Evolutionary conservation across 768 basidiomycete genomes (phyloP), one percentile per base, ranked within the genome.

Genomic region (Panaeolus cyanescens): DNA sequence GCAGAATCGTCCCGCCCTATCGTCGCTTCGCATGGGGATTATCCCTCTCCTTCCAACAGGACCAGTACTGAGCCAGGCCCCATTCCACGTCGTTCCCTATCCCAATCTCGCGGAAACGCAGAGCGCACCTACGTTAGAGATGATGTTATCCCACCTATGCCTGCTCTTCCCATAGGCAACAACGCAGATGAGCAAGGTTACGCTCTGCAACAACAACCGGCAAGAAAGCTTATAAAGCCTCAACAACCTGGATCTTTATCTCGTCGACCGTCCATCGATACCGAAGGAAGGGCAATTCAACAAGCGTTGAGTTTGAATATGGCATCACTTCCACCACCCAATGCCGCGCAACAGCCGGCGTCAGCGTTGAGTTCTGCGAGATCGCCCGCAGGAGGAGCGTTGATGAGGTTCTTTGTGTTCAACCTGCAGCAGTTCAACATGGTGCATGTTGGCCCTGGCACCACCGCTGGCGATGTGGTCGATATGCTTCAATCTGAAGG

Each of bases 341-440:
- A n/a, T 28, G 45, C 22, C 25, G 25, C 12, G 8, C 5, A 19
- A 6, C 62, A 60, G 36, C 63, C 39, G n/a, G 36, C 37, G 15
- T 53, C 60, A 37, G 56, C 56, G 3, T 19, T 59, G 19, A 62
- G 62, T 50, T 50, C 55, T n/a, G 55, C 54, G n/a, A 61, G 30
- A 31, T 54, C 58, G 28, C 13, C 58, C 5, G 45, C 34, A 10
- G 17, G 71, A 30, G 72, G 81, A 12, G 76, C 77, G 19, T 90
- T 90, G 65, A 90, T 90, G 69, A 82, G 91, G 12, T 75, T 96
- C 8, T 95, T 93, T 69, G 79, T 96, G 61, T 87, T 86, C 4
- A 88, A 89, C 67, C 81, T 87, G 79, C 90, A 93, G 71, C 81
- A 87, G 39, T 92, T 89, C 65, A 83, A 89, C 64, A 85, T 84